These are phyloP conservation scores for Plasmodium berghei DNA, from an alignment of 169 alveolate genomes.

Conservation along the genomic window DNA sequence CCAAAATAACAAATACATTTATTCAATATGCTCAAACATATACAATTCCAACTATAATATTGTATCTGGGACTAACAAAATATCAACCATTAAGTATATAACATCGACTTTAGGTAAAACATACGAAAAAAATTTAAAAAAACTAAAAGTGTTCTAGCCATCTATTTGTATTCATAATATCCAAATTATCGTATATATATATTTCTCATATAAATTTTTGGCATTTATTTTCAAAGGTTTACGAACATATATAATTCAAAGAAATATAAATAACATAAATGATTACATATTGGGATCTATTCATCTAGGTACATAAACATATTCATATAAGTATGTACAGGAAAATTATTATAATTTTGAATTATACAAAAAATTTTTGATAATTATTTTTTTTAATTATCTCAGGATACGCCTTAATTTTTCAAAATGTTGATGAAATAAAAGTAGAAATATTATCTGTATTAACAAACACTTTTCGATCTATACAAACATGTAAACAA, in stretches of 20 bases:
- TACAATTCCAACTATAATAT: constrained; percentile 55
- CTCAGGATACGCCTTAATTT: constrained; percentile 65
- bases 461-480: constrained; percentile 60
- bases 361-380: neutral
- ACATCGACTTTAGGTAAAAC: constrained; percentile 68
- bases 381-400: constrained; percentile 1
- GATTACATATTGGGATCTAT: constrained; percentile 52
- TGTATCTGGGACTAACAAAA: constrained; percentile 47
- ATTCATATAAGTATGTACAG: neutral
- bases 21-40: constrained; percentile 66
- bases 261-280: constrained; percentile 24
- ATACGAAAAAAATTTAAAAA: neutral
- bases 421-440: constrained; percentile 54
- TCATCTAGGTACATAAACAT: constrained; percentile 48
- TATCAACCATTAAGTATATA: constrained; percentile 50
- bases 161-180: neutral
- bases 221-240: constrained; percentile 6
- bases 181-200: neutral
- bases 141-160: neutral
- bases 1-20: constrained; percentile 53
- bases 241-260: constrained; percentile 32
- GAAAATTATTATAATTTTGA: neutral
- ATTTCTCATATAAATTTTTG: neutral
- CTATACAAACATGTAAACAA: constrained; percentile 66
- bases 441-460: constrained; percentile 54